Evolutionary conservation across 495 filamentous ascomycete species (phyloP).

Genomic region (Aspergillus nidulans): DNA sequence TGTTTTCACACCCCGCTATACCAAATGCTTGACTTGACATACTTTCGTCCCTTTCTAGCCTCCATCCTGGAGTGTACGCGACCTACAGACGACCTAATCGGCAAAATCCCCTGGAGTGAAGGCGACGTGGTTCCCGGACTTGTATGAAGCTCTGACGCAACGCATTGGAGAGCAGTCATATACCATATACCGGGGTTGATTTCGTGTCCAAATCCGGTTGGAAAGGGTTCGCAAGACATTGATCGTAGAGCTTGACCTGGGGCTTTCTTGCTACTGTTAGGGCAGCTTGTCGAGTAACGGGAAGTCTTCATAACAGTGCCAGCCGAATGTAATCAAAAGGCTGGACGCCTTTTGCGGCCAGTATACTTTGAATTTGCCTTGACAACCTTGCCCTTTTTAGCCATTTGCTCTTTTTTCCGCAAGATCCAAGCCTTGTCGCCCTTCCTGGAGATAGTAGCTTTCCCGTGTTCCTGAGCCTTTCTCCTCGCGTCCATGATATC

Average conservation of each 20-base stretch:
- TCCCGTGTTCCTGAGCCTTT: conserved; percentile 41
- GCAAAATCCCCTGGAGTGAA: background rate
- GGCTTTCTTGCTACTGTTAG: background rate
- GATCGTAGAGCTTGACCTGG: background rate
- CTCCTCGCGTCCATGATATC: conserved; percentile 69
- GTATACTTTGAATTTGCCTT: conserved; percentile 90
- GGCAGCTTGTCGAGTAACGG: background rate
- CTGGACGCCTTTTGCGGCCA: conserved; percentile 71
- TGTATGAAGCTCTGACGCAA: background rate
- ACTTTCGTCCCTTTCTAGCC: background rate
- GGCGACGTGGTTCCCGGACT: background rate
- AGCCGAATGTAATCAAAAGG: conserved; percentile 36
- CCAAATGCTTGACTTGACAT: background rate
- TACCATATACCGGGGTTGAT: background rate
- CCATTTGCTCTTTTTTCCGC: conserved; percentile 94
- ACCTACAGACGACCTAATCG: background rate
- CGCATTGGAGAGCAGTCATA: background rate
- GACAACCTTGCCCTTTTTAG: conserved; percentile 87
- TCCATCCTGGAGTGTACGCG: background rate
- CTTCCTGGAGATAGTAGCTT: conserved; percentile 55
- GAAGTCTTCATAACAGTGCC: background rate
- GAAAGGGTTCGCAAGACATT: background rate
- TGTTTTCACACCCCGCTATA: background rate
- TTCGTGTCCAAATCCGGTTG: background rate
- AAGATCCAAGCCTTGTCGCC: conserved; percentile 87